A percentile compares a stretch with the other conserved stretches of the same genome.
These are phyloP conservation scores for Eimeria tenella DNA, from an alignment of 169 alveolate genomes.

Conservation along the genomic window DNA sequence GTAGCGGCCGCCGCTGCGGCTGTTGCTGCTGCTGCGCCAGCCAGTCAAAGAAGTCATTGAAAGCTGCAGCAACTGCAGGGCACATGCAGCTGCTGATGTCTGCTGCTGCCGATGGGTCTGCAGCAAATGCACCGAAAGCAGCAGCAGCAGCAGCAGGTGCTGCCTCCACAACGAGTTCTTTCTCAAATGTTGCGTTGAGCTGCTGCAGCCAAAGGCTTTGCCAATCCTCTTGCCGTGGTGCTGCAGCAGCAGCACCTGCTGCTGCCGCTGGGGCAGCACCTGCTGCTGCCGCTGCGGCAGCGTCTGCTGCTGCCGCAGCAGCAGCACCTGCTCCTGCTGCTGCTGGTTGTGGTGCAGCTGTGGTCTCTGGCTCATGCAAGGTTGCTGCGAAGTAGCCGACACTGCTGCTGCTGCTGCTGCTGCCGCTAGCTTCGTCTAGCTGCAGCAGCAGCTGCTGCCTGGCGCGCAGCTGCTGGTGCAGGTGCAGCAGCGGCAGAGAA, in stretches of 20 bases:
- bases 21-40: slow-evolving; percentile 7
- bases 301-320: too few relatives aligned
- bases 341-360: too few relatives aligned
- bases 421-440: neutral
- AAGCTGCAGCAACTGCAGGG: neutral
- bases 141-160: neutral
- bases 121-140: neutral
- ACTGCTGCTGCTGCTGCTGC: neutral
- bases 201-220: slow-evolving; percentile 39
- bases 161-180: neutral
- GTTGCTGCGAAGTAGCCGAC: too few relatives aligned
- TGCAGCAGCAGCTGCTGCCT: slow-evolving; percentile 21
- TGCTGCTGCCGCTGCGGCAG: too few relatives aligned
- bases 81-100: neutral
- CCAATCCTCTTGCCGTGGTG: neutral
- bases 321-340: too few relatives aligned
- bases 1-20: neutral
- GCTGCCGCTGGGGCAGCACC: neutral
- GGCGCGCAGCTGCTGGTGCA: slow-evolving; percentile 10
- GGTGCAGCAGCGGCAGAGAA: slow-evolving; percentile 34
- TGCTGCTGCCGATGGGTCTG: neutral
- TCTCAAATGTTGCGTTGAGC: slow-evolving; percentile 10
- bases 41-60: slow-evolving; percentile 32
- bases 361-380: too few relatives aligned
- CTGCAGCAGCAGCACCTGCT: neutral